Evolutionary conservation across 805 yeast genomes (phyloP).

Genomic region (Myxozyma geophila): DNA sequence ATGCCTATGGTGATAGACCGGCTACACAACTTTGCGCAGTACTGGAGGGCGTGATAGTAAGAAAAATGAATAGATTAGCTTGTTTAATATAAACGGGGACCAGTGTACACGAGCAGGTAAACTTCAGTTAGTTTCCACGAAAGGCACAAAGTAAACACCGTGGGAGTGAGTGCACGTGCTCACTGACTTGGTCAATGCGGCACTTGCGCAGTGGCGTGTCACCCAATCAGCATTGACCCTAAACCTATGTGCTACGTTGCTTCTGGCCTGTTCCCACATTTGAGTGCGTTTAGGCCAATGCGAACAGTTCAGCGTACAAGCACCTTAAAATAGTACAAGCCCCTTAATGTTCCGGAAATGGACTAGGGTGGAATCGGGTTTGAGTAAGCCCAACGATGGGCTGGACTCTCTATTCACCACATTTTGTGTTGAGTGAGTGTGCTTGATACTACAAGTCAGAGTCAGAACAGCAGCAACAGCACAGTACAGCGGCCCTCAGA

Average conservation of each 20-base stretch:
- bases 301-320: too few relatives aligned
- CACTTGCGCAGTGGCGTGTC: too few relatives aligned
- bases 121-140: neutral
- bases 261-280: slow-evolving; percentile 26
- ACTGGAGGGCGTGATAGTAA: slow-evolving; percentile 78
- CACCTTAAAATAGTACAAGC: too few relatives aligned
- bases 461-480: too few relatives aligned
- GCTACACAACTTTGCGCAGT: slow-evolving; percentile 92
- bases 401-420: too few relatives aligned
- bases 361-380: too few relatives aligned
- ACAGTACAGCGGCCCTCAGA: neutral
- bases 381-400: too few relatives aligned
- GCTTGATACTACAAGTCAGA: too few relatives aligned
- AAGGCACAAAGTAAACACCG: too few relatives aligned
- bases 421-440: too few relatives aligned
- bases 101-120: neutral
- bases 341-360: too few relatives aligned
- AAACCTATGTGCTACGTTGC: slow-evolving; percentile 32
- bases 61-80: neutral
- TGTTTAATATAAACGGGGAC: neutral
- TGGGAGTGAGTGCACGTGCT: neutral
- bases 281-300: neutral
- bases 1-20: slow-evolving; percentile 95
- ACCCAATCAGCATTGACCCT: slow-evolving; percentile 13
- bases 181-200: too few relatives aligned